Conservation (phyloP, 805 yeast genomes). For the Huiozyma naganishii region DNA sequence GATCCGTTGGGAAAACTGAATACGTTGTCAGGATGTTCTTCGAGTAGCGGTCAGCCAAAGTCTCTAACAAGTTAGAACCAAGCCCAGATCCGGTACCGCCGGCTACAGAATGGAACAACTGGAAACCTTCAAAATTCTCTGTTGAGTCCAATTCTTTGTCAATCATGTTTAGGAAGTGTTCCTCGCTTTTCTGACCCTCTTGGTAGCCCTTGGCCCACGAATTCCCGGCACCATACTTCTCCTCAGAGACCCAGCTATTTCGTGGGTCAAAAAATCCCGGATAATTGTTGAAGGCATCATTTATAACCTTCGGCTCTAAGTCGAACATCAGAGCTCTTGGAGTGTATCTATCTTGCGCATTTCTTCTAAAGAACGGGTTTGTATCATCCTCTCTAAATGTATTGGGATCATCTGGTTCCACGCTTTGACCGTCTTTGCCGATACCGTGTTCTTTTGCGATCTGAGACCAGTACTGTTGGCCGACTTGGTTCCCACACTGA, state of each 20-base stretch:
- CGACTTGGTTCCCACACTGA: slow-evolving; percentile 96
- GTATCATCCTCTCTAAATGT: slow-evolving; percentile 54
- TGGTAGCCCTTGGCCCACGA: slow-evolving; percentile 89
- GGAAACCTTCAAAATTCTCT: slow-evolving; percentile 84
- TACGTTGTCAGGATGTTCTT: slow-evolving; percentile 78
- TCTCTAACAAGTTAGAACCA: slow-evolving; percentile 73
- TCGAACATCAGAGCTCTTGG: slow-evolving; percentile 84
- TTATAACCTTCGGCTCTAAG: slow-evolving; percentile 81
- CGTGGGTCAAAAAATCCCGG: slow-evolving; percentile 72
- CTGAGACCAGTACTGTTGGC: slow-evolving; percentile 87
- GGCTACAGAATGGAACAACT: slow-evolving; percentile 85
- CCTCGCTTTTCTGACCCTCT: slow-evolving; percentile 58
- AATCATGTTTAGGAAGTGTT: slow-evolving; percentile 68
- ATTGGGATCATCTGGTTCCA: slow-evolving; percentile 3
- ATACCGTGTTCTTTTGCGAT: slow-evolving; percentile 82
- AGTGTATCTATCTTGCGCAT: slow-evolving; percentile 67
- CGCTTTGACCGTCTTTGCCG: slow-evolving; percentile 27
- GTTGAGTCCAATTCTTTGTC: slow-evolving; percentile 86
- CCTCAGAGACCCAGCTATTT: slow-evolving; percentile 65
- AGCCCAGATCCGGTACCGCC: slow-evolving; percentile 99
- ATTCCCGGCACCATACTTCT: slow-evolving; percentile 91
- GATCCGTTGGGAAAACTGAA: slow-evolving; percentile 72
- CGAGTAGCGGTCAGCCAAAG: slow-evolving; percentile 66
- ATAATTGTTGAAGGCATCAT: slow-evolving; percentile 42
- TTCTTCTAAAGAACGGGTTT: slow-evolving; percentile 69